Conservation (phyloP, 768 basidiomycete genomes). For the Rhodotorula babjevae region DNA sequence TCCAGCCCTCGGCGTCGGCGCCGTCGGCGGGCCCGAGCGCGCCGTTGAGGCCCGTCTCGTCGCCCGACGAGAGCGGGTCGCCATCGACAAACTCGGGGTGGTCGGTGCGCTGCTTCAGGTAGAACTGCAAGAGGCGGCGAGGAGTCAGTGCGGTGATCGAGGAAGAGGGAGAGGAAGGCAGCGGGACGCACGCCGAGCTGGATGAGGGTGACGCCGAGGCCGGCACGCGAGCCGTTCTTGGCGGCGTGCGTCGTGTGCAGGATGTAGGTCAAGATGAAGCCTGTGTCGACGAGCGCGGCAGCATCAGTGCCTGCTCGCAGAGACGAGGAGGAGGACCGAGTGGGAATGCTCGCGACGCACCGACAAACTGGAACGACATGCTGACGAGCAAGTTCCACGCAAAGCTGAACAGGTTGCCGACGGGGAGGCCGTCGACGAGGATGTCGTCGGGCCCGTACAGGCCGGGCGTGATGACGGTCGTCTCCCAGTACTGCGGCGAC, state of each 20-base stretch:
- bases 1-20: slow-evolving; percentile 11
- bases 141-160: neutral
- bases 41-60: slow-evolving; percentile 35
- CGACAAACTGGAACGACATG: slow-evolving; percentile 95
- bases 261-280: slow-evolving; percentile 73
- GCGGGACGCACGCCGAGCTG: slow-evolving; percentile 62
- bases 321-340: neutral
- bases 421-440: slow-evolving; percentile 85
- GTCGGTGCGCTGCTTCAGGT: slow-evolving; percentile 37
- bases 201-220: slow-evolving; percentile 90
- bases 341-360: slow-evolving; percentile 51
- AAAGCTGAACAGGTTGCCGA: slow-evolving; percentile 80
- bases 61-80: neutral
- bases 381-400: slow-evolving; percentile 74
- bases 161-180: neutral
- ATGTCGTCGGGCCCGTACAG: slow-evolving; percentile 56
- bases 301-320: neutral
- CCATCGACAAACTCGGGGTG: slow-evolving; percentile 1
- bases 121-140: slow-evolving; percentile 25
- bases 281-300: slow-evolving; percentile 1
- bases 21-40: slow-evolving; percentile 2
- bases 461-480: slow-evolving; percentile 78
- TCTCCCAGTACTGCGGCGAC: slow-evolving; percentile 95
- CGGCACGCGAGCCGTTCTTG: slow-evolving; percentile 87
- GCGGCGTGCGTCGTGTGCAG: slow-evolving; percentile 84